Evolutionary conservation across 2,329 filamentous ascomycete genomes (phyloP).

Genomic region (Penicillium sumatraense): DNA sequence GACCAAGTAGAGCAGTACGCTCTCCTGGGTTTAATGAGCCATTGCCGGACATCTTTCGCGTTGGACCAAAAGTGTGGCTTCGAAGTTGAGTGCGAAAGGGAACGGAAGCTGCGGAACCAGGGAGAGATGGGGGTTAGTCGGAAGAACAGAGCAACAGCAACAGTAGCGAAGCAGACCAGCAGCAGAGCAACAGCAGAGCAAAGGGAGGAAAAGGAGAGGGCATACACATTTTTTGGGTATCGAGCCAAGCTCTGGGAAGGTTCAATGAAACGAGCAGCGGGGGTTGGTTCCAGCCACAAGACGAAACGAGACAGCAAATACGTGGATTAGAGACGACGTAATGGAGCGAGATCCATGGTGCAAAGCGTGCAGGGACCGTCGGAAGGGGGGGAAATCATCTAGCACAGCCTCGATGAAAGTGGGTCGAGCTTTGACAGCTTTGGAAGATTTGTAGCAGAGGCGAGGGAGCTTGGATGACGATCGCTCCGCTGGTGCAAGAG

Average conservation of each 20-base stretch:
- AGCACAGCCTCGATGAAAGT: conserved; percentile 15
- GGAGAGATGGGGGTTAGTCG: background rate
- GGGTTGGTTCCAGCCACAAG: conserved; percentile 21
- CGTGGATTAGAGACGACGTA: conserved; percentile 14
- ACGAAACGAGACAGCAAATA: too few relatives aligned
- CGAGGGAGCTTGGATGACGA: background rate
- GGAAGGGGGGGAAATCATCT: background rate
- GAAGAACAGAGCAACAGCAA: background rate
- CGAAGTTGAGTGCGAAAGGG: conserved; percentile 35
- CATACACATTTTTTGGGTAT: conserved; percentile 22
- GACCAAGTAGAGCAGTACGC: conserved; percentile 38
- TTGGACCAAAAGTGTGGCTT: conserved; percentile 34
- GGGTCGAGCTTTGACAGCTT: background rate
- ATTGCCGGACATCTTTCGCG: conserved; percentile 39
- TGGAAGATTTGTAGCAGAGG: background rate
- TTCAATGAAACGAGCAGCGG: conserved; percentile 12
- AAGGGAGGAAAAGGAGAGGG: conserved; percentile 2
- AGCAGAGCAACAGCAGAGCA: background rate
- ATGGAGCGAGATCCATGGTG: conserved; percentile 8
- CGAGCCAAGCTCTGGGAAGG: conserved; percentile 18
- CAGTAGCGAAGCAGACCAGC: too few relatives aligned
- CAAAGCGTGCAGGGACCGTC: background rate
- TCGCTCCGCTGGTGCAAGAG: background rate
- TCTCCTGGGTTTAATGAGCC: conserved; percentile 38
- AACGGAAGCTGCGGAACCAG: conserved; percentile 25